Conservation (phyloP, 2,329 filamentous ascomycete genomes). For the Lasiodiplodia citricola region DNA sequence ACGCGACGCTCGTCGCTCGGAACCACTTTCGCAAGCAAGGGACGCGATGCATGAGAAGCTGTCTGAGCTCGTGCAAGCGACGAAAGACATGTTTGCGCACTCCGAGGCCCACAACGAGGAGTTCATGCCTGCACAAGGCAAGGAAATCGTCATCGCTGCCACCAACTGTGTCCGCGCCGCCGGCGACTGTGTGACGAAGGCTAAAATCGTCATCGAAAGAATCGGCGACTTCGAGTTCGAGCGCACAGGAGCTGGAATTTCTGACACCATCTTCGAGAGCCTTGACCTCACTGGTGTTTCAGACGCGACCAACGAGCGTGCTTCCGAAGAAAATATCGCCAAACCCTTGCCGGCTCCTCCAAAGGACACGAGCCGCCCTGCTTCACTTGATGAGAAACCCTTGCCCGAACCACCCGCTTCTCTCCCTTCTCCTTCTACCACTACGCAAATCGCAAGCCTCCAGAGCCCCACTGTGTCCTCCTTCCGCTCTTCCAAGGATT, state of each 20-base stretch:
- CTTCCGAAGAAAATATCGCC: constrained; percentile 35
- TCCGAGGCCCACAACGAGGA: constrained; percentile 72
- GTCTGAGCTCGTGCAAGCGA: constrained; percentile 78
- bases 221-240: constrained; percentile 90
- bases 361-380: constrained; percentile 44
- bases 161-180: constrained; percentile 88
- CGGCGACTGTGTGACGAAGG: constrained; percentile 88
- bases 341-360: constrained; percentile 45
- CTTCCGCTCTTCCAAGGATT: constrained; percentile 56
- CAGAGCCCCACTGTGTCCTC: constrained; percentile 43
- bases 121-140: constrained; percentile 80
- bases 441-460: constrained; percentile 30
- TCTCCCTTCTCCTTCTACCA: constrained; percentile 39
- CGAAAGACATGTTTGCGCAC: constrained; percentile 76
- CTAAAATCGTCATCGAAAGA: constrained; percentile 82
- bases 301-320: constrained; percentile 10
- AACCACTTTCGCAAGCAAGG: constrained; percentile 71
- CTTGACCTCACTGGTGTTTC: constrained; percentile 29
- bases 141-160: constrained; percentile 75
- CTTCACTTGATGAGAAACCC: constrained; percentile 66
- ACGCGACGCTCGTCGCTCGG: constrained; percentile 72
- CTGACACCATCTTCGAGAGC: constrained; percentile 43
- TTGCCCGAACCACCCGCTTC: constrained; percentile 66
- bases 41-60: constrained; percentile 80
- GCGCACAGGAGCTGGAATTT: constrained; percentile 53